phyloP scores from a whole-genome alignment of 2,329 filamentous ascomycete species.

The Sclerotinia subarctica region DNA sequence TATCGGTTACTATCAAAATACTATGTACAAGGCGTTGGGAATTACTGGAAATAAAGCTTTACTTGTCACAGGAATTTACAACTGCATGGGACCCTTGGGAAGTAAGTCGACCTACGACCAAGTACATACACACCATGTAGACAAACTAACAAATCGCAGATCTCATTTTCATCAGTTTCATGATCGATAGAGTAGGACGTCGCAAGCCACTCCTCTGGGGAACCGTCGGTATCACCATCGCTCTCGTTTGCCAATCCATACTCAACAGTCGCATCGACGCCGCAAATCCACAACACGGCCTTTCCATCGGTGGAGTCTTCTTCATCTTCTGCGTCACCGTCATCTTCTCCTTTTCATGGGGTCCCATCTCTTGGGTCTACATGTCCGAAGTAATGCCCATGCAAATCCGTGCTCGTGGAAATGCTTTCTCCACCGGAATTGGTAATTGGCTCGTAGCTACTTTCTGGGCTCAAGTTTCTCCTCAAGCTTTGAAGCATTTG shows the following conservation, averaged over 20 bases:
- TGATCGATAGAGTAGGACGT: constrained; percentile 53
- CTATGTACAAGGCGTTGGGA: constrained; percentile 56
- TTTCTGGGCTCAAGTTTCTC: constrained; percentile 57
- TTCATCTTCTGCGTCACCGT: constrained; percentile 63
- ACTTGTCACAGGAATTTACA: constrained; percentile 59
- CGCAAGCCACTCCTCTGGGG: constrained; percentile 53
- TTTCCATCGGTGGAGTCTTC: constrained; percentile 60
- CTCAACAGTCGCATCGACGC: constrained; percentile 51
- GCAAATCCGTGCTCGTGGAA: constrained; percentile 59
- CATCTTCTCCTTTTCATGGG: constrained; percentile 59
- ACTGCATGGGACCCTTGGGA: constrained; percentile 53
- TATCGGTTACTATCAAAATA: constrained; percentile 60
- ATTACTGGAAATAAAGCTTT: constrained; percentile 53
- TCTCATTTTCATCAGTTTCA: constrained; percentile 57
- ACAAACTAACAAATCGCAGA: constrained; percentile 38
- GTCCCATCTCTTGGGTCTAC: constrained; percentile 61
- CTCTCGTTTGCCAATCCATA: constrained; percentile 56
- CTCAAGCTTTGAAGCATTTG: constrained; percentile 48
- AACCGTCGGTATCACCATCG: constrained; percentile 52
- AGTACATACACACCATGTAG: background rate
- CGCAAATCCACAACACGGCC: constrained; percentile 42
- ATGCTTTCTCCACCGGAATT: constrained; percentile 55
- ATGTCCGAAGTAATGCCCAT: constrained; percentile 65
- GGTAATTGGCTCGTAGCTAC: constrained; percentile 59
- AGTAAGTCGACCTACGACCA: constrained; percentile 25